Evolutionary conservation across 2,329 filamentous ascomycete genomes (phyloP), one percentile per base, ranked within the genome.

Genomic region (Fonsecaea erecta): DNA sequence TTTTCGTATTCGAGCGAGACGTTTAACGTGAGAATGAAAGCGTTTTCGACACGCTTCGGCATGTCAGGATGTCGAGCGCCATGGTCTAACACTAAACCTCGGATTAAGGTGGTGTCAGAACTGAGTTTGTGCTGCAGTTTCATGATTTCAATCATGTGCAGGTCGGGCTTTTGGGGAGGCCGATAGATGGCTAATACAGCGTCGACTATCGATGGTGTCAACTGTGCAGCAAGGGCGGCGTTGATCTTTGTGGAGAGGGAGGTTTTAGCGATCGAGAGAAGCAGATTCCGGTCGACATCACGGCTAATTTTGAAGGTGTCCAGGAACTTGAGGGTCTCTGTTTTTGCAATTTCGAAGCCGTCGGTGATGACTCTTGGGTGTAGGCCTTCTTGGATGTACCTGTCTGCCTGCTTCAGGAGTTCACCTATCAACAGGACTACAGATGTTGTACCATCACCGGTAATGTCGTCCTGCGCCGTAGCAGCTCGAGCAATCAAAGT

Each of bases 81-180:
- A 78, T 99, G 95, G 75, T 99, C 95, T 67, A 99, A 83, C 9
- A 92, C 95, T 64, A 99, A 84, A 66, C 95, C 95, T 70, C 91
- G 88, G 78, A 99, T 97, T 65, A 99, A 87, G 79, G 97, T 93
- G 63, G 95, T 99, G 79, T 99, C 95, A 34, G 95, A 92, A 65
- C 94, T 93, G 59, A 92, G 93, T 73, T 94, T 91, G 83, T 99
- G 95, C 82, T 99, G 95, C 94, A 99, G 98, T 78, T 96, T 98
- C 95, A 99, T 99, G 74, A 99, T 98, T 81, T 99, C 95, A 71
- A 99, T 86, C 95, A 99, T 99, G 83, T 98, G 94, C 75, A 99
- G 81, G 80, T 99, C 95, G 63, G 96, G 96, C 83, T 98, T 98
- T 68, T 87, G 88, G 28, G 92, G 92, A 18, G 91, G 83, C 77